Base-by-base conservation (phyloP, 2,329 filamentous ascomycete species). In the Neocucurbitaria cava region DNA sequence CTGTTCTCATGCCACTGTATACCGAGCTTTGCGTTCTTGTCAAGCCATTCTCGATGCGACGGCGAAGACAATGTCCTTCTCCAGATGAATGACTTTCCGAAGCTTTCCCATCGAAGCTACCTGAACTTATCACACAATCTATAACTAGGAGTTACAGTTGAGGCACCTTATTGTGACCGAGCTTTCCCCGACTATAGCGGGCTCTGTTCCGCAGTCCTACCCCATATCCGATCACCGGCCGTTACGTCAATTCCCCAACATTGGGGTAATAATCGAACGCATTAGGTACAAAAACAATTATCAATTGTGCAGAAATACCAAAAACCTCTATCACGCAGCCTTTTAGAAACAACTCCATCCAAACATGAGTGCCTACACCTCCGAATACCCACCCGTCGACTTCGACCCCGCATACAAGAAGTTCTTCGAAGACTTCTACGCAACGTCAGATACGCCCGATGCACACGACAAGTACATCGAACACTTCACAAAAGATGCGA, bases 391-490 rank as follows among this genome's bases (percentile, higher is more conserved):
- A 21, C 45, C 67, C 17, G 54, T 71, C 31, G 56, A 64, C 10
- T 76, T 80, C 52, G 76, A 78, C 58, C 66, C 76, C 15, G 72
- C 71, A 41, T 80, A 76, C 65, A 74, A 72, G 51, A 56, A 65
- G 24, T 81, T 80, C 71, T 81, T 81, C 57, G 76, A 80, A 59
- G 63, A 72, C 38, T 82, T 82, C 66, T 82, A 82, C 59, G 65
- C 70, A 17, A 73, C 74, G 18, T 81, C 79, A 28, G 80, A 82
- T 60, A 77, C 76, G 5, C 80, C 81, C 2, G 74, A 75, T 44
- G 79, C 77, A 13, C 81, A 85, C 60, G 77, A 81, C 9, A 65
- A 75, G 54, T 85, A 85, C 58, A 76, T 78, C 2, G 68, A 77
- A 7, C 73, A 69, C 20, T 84, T 84, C 58, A 81, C 82, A 0